These are phyloP conservation scores for Pisolithus marmoratus DNA, from an alignment of 768 basidiomycete species.

Conservation along the genomic window DNA sequence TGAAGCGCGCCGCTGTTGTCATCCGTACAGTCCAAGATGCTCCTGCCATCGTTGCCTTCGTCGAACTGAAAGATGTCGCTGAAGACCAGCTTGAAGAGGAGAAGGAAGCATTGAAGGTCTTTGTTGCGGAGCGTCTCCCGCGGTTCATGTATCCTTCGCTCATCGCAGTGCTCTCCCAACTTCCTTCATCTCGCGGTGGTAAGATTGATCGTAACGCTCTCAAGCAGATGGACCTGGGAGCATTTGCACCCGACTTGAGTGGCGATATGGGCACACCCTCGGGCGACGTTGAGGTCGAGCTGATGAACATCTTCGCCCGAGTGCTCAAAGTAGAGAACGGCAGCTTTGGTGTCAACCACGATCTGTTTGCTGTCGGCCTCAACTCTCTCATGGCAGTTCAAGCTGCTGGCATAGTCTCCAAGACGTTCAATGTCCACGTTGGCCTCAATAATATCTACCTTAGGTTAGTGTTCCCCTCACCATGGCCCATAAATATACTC, in stretches of 20 bases:
- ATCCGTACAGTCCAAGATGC: constrained; percentile 24
- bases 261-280: constrained; percentile 19
- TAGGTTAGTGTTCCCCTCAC: constrained; percentile 12
- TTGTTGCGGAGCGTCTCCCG: constrained; percentile 25
- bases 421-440: constrained; percentile 24
- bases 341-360: constrained; percentile 22
- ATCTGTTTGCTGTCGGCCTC: constrained; percentile 25
- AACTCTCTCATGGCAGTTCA: constrained; percentile 30
- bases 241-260: constrained; percentile 16
- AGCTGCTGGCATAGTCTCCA: constrained; percentile 23
- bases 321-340: constrained; percentile 15
- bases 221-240: constrained; percentile 21
- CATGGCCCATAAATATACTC: neutral
- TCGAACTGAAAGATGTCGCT: constrained; percentile 16
- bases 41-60: constrained; percentile 26
- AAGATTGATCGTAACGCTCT: constrained; percentile 25
- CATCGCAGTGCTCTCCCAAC: constrained; percentile 17
- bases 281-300: constrained; percentile 22
- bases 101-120: constrained; percentile 17
- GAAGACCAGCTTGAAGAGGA: constrained; percentile 14
- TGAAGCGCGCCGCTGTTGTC: constrained; percentile 18
- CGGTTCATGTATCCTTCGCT: constrained; percentile 29
- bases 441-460: constrained; percentile 25
- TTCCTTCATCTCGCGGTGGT: constrained; percentile 21
- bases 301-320: constrained; percentile 21